Evolutionary conservation across 306 rosid genomes (phyloP).

Genomic region (Comarum palustre): DNA sequence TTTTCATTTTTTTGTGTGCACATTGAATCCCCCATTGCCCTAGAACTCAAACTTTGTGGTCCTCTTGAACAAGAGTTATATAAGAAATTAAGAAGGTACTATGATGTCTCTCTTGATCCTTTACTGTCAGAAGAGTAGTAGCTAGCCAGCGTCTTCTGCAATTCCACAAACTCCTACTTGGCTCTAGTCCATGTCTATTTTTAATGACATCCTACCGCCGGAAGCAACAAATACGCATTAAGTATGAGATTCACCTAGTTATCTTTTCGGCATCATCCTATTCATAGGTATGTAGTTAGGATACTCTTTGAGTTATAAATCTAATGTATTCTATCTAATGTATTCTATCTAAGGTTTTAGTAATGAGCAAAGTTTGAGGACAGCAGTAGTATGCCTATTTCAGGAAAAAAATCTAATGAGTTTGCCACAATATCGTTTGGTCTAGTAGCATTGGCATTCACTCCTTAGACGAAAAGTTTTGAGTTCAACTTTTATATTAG

Average conservation of each 20-base stretch:
- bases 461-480: background rate
- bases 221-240: background rate
- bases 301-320: no score
- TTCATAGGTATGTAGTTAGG: background rate
- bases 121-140: slow-evolving; percentile 32
- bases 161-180: slow-evolving; percentile 34
- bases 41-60: slow-evolving; percentile 37
- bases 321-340: no score
- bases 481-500: background rate
- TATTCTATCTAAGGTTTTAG: no score
- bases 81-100: slow-evolving; percentile 48
- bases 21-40: slow-evolving; percentile 32
- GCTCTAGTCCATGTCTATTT: slow-evolving; percentile 17
- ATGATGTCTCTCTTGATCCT: slow-evolving; percentile 35
- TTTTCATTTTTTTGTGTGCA: background rate
- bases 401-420: background rate
- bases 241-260: background rate
- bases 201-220: background rate
- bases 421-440: background rate
- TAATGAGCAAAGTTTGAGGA: no score
- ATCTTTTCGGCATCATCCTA: background rate
- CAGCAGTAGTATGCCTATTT: no score
- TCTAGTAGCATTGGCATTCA: background rate
- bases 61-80: slow-evolving; percentile 39
- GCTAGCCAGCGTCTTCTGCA: slow-evolving; percentile 21